Evolutionary conservation across 2,329 filamentous ascomycete genomes (phyloP).

Genomic region (Tolypocladium cylindrosporum): DNA sequence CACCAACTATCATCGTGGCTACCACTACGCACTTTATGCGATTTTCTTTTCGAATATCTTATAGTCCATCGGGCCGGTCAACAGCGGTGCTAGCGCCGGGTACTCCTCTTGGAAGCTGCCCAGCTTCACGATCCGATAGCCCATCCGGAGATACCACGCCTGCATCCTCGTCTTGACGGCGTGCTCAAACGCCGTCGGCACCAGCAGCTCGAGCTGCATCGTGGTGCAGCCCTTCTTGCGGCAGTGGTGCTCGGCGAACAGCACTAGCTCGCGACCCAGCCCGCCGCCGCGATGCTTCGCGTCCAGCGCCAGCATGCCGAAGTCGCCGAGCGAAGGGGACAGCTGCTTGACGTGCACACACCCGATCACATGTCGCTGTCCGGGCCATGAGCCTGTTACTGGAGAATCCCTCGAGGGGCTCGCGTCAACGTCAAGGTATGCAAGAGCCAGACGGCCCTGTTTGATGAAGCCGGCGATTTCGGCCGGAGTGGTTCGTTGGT

Average conservation of each 20-base stretch:
- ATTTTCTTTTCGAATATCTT: conserved; percentile 17
- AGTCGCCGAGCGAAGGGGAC: conserved; percentile 10
- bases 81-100: conserved; percentile 13
- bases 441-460: conserved; percentile 13
- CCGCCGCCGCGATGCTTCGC: conserved; percentile 11
- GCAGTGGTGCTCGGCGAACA: conserved; percentile 17
- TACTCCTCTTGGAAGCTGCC: conserved; percentile 16
- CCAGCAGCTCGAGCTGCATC: conserved; percentile 19
- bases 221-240: conserved; percentile 13
- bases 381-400: background rate
- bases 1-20: background rate
- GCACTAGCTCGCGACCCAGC: conserved; percentile 12
- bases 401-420: background rate
- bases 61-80: conserved; percentile 17
- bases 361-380: conserved; percentile 9
- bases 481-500: conserved; percentile 11
- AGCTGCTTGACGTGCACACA: conserved; percentile 16
- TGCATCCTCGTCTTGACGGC: conserved; percentile 14
- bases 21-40: background rate
- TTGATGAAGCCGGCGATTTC: conserved; percentile 13
- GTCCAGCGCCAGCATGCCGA: conserved; percentile 19
- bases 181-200: conserved; percentile 15
- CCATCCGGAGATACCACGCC: conserved; percentile 18
- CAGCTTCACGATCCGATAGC: conserved; percentile 15
- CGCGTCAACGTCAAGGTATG: conserved; percentile 9